Percentiles rank a stretch among this genome's conserved stretches.
Conservation (phyloP, 106 monocot genomes). For the Platanthera guangdongensis region DNA sequence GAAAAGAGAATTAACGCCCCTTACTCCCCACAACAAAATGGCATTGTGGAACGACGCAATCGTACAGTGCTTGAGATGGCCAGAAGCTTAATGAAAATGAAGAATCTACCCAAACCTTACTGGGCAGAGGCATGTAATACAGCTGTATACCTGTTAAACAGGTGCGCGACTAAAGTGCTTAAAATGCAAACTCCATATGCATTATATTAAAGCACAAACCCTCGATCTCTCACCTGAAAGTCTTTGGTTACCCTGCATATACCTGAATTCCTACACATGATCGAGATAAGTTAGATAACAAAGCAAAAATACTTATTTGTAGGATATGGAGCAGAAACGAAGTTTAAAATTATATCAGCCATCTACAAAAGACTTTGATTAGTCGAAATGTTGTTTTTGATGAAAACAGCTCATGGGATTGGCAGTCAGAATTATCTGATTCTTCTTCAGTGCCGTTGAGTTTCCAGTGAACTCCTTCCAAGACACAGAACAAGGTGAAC, state of each 20-base stretch:
- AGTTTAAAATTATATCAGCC: neutral
- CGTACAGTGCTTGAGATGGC: constrained; percentile 15
- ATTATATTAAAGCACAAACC: too few relatives aligned
- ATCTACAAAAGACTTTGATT: neutral
- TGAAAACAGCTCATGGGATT: neutral
- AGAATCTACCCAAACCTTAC: neutral
- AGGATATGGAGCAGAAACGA: neutral
- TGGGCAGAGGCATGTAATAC: too few relatives aligned
- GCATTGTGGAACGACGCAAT: constrained; percentile 14
- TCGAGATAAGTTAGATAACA: neutral
- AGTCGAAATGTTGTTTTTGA: neutral
- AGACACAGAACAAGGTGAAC: too few relatives aligned
- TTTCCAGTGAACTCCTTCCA: too few relatives aligned
- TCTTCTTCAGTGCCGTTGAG: too few relatives aligned
- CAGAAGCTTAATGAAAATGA: constrained; percentile 4
- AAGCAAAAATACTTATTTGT: constrained; percentile 9
- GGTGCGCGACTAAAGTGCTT: too few relatives aligned
- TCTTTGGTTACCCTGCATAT: constrained; percentile 14
- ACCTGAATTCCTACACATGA: neutral
- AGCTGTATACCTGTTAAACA: too few relatives aligned
- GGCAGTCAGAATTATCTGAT: neutral
- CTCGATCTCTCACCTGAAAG: too few relatives aligned
- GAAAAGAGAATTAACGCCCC: neutral
- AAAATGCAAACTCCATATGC: too few relatives aligned
- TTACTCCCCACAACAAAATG: constrained; percentile 21